Evolutionary conservation across 192 early-diverging fungal species (phyloP).

Genomic region (Borealophlyctis nickersoniae): DNA sequence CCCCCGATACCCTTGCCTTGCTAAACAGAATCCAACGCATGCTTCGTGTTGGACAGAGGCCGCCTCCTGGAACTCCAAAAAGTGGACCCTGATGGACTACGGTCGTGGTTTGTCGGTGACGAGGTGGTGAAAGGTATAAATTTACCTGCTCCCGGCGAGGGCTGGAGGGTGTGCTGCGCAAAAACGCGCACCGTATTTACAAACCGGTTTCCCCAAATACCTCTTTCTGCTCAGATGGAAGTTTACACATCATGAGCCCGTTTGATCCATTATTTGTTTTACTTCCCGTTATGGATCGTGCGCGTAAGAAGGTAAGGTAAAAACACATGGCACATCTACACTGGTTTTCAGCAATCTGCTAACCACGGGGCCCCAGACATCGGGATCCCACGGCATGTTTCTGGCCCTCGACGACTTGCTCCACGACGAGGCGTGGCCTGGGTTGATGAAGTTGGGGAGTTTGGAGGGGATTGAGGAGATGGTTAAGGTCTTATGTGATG

Average conservation of each 20-base stretch:
- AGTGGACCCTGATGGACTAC: constrained; percentile 1
- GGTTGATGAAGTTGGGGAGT: neutral
- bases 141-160: too few relatives aligned
- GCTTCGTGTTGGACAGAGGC: neutral
- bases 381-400: constrained; percentile 8
- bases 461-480: neutral
- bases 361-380: constrained; percentile 19
- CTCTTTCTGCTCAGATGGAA: too few relatives aligned
- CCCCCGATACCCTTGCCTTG: neutral
- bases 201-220: too few relatives aligned
- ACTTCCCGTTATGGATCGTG: constrained; percentile 15
- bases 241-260: constrained; percentile 12
- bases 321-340: too few relatives aligned
- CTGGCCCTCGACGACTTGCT: constrained; percentile 27
- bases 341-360: too few relatives aligned
- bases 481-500: constrained; percentile 7
- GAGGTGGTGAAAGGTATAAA: constrained; percentile 20
- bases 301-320: constrained; percentile 13
- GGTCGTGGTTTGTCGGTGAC: constrained; percentile 26
- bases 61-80: constrained; percentile 17
- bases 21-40: neutral
- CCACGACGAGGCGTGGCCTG: constrained; percentile 9
- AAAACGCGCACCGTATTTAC: too few relatives aligned
- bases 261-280: constrained; percentile 26
- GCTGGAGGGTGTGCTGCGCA: too few relatives aligned